Base-by-base conservation (phyloP, 768 basidiomycete species). In the Rhodotorula babjevae region DNA sequence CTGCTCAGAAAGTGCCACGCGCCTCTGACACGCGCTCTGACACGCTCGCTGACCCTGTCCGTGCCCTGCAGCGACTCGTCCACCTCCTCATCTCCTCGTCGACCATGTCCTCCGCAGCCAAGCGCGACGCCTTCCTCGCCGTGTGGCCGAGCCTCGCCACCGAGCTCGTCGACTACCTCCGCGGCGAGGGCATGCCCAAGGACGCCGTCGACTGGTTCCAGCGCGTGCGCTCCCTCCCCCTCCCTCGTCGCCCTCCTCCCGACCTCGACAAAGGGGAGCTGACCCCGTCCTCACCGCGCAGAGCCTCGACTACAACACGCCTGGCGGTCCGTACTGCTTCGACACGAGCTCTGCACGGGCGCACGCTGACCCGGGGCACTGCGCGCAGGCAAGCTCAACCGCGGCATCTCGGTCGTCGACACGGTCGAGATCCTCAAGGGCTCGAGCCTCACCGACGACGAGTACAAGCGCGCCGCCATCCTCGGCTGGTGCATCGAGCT, bases 401-500 rank as follows among this genome's bases (percentile, higher is more conserved):
- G 95, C 49, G 93, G 95, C n/a, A 85, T 97, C 83, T 93, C 92
- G 19, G 93, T 96, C 77, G 89, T 93, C 59, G 95, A 97, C 81
- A 90, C 92, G 7, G 90, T 89, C 64, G 88, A 92, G 82, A 93
- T 97, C 80, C 82, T 98, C 71, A 87, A 89, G 70, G 91, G 90
- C 2, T 83, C 86, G 4, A 60, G 82, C 27, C 82, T 95, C 73
- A 84, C 84, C 0, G 91, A 93, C 0, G 87, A 90, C 11, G 93
- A 97, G 82, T 97, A 95, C 83, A 84, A 89, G 82, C 87, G 90
- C 76, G 87, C 92, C 14, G 94, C 92, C 9, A 82, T 95, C 44
- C 84, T 98, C 42, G 95, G 94, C 8, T 98, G 95, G 95, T 89
- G 90, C 81, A 88, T 99, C 77, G 95, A 98, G 82, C 84, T 97